Evolutionary conservation across 75 land plant species (phyloP).

Genomic region (Selaginella tamariscina): DNA sequence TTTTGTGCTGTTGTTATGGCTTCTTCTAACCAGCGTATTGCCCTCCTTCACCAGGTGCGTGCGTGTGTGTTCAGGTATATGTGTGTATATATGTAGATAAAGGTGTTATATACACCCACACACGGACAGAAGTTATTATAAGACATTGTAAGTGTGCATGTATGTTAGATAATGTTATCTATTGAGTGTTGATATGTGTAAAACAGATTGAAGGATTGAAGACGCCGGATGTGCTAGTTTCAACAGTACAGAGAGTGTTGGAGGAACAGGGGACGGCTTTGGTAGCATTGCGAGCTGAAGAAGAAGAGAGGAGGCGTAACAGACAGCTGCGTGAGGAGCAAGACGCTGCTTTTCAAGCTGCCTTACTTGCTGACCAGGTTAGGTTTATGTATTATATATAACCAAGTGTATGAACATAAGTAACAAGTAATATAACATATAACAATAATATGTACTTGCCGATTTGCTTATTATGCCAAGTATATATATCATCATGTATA

Average conservation of each 20-base stretch:
- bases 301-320: conserved; percentile 82
- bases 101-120: too few relatives aligned
- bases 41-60: conserved; percentile 76
- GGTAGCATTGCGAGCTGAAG: conserved; percentile 77
- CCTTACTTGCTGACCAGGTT: conserved; percentile 95
- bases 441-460: too few relatives aligned
- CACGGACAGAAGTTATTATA: too few relatives aligned
- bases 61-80: neutral
- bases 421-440: too few relatives aligned
- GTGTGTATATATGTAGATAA: too few relatives aligned
- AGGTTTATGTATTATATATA: too few relatives aligned
- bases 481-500: too few relatives aligned
- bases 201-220: conserved; percentile 83
- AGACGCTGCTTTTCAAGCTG: conserved; percentile 94
- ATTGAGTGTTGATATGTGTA: too few relatives aligned
- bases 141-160: too few relatives aligned
- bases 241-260: conserved; percentile 65
- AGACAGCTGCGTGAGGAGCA: conserved; percentile 89
- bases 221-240: conserved; percentile 56
- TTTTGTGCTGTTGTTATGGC: conserved; percentile 97
- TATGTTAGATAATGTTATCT: too few relatives aligned
- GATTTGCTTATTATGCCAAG: too few relatives aligned
- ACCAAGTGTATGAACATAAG: too few relatives aligned
- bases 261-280: conserved; percentile 78
- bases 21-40: conserved; percentile 69